Percentiles rank a stretch among this genome's conserved stretches.
These are phyloP conservation scores for Salinomyces thailandicus DNA, from an alignment of 2,329 filamentous ascomycete genomes.

Conservation along the genomic window DNA sequence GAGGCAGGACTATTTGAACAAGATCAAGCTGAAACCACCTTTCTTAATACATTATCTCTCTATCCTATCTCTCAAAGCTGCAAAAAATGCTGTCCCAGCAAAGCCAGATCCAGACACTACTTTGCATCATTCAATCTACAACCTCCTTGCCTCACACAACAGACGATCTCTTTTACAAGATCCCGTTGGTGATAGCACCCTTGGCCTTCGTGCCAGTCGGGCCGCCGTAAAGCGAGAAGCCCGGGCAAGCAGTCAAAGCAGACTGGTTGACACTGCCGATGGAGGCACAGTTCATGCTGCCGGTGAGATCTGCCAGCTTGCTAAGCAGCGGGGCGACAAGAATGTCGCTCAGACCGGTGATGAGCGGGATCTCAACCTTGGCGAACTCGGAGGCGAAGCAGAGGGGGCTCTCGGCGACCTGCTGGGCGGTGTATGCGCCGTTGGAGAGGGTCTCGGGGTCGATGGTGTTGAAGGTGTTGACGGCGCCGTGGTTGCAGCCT, in stretches of 20 bases:
- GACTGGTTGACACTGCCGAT: constrained; percentile 19
- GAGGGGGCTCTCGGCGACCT: constrained; percentile 17
- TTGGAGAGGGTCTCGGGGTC: constrained; percentile 27
- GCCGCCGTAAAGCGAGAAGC: constrained; percentile 21
- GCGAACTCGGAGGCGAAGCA: constrained; percentile 20
- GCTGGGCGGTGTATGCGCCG: constrained; percentile 32
- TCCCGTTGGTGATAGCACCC: constrained; percentile 20
- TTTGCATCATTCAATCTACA: too few relatives aligned
- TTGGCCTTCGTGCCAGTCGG: constrained; percentile 19
- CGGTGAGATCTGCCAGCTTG: constrained; percentile 7
- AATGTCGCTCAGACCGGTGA: constrained; percentile 11
- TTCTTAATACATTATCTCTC: too few relatives aligned
- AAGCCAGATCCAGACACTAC: too few relatives aligned
- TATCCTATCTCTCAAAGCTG: too few relatives aligned
- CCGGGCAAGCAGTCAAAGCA: constrained; percentile 19
- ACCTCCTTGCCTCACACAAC: background rate
- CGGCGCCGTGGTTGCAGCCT: constrained; percentile 17
- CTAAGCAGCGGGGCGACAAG: constrained; percentile 7
- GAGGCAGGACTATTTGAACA: too few relatives aligned
- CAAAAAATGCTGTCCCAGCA: too few relatives aligned
- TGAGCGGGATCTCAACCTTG: constrained; percentile 12
- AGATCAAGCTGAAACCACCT: too few relatives aligned
- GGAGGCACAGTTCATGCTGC: constrained; percentile 11
- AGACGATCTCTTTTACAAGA: background rate
- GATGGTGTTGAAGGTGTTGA: constrained; percentile 23